Base-by-base conservation (phyloP, 2,329 filamentous ascomycete species). In the Neofusicoccum ribis region DNA sequence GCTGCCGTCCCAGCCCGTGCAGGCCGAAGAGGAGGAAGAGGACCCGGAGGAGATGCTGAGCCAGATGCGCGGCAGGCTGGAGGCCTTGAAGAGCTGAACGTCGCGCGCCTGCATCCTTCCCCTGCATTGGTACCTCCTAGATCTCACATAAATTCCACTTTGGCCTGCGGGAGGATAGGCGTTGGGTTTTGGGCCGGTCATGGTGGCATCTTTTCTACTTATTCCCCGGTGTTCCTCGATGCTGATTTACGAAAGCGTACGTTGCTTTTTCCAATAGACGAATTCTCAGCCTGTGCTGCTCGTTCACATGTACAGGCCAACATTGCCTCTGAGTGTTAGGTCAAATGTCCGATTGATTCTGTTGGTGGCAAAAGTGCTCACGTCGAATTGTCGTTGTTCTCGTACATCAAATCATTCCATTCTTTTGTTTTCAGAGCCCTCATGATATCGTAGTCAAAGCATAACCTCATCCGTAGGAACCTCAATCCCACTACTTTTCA, bases 51-150 rank as follows among this genome's bases (percentile, higher is more conserved):
- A 91, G 54, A 92, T 95, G 82, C 87, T 98, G 81, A 90, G 93
- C 72, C 91, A 96, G 82, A 98, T 98, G 95, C 85, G 94, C 76
- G 93, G 93, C 70, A 85, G 94, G 54, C 78, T 99, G 71, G 92
- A 98, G 80, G 93, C 93, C 41, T 80, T 98, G 74, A 91, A 95
- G 85, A 97, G 93, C 79, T 97, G 78, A 84, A 46, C 12, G 52
- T 37, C 20, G n/a, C 37, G 8, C 31, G n/a, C 9, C 3, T n/a
- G 3, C n/a, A 15, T 34, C 23, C 15, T 36, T 37, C n/a, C n/a
- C 9, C 43, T 37, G 6, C n/a, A 37, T 47, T 47, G 7, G 12
- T 37, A 46, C 39, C 23, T 44, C 39, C 36, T 17, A 59, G 36
- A 59, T 59, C 8, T 46, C 39, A 23, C 56, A 49, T 47, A 37